Base-by-base conservation (phyloP, 345 rosid species). In the Aquilaria yunnanensis region DNA sequence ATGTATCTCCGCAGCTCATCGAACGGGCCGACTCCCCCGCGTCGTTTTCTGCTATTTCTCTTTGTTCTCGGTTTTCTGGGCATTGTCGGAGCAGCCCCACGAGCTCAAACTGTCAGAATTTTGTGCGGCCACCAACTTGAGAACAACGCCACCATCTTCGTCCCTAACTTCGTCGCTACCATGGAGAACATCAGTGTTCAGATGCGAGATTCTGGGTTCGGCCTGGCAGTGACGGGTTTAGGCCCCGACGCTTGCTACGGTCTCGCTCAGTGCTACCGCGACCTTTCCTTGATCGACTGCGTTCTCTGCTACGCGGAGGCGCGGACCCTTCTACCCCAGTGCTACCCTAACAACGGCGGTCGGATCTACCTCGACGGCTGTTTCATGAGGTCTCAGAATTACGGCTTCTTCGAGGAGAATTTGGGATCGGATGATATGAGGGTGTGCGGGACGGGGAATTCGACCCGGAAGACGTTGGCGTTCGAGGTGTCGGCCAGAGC, bases 271-370 rank as follows among this genome's bases (percentile, higher is more conserved):
- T 93, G 98, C 69, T 85, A 93, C 6, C 92, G 98, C 0, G 97
- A 93, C 65, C 92, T 93, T 54, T 73, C 96, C 33, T 61, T 70
- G 57, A 81, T 83, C 33, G 98, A 93, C 62, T 93, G 98, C 66
- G 94, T 85, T 8, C 69, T 93, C 62, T 93, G 98, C 58, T 93
- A 88, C 60, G 96, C 98, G 0, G 94, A 88, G 80, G 98, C 92
- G 10, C 82, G 97, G 0, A 86, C 96, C 10, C 49, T 83, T 48
- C 94, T 93, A 56, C 98, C 98, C 0, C 84, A 90, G 61, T 93
- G 98, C 77, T 93, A 83, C 67, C 98, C 98, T 34, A 5, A 59
- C 70, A 90, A 80, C 32, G 86, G 92, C 1, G 98, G 97, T 7
- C 68, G 90, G 56, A 82, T 93, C 72, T 93, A 56, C 59, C 96